Percentiles rank a stretch among this genome's conserved stretches.
Conservation (phyloP, 148 eudicot genomes). For the Gaultheria prostrata region DNA sequence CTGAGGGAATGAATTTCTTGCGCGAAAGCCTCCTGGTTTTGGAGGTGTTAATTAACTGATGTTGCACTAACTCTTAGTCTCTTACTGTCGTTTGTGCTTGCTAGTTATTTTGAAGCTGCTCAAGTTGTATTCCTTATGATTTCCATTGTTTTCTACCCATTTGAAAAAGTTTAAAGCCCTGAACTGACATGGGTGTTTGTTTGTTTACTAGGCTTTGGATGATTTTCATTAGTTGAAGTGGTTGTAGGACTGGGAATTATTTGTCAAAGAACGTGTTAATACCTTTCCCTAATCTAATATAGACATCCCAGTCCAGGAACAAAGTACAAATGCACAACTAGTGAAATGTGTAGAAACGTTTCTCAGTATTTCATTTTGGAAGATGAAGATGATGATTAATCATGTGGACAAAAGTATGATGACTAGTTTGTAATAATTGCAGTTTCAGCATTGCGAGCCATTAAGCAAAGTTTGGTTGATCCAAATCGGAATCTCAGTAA, state of each 20-base stretch:
- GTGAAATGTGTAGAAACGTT: neutral
- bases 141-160: neutral
- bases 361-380: neutral
- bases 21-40: neutral
- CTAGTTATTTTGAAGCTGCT: neutral
- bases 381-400: neutral
- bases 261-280: neutral
- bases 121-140: neutral
- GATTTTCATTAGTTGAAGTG: neutral
- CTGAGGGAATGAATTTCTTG: neutral
- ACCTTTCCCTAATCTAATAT: neutral
- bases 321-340: neutral
- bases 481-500: slow-evolving; percentile 27
- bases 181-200: neutral
- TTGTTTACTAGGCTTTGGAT: no score
- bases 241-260: neutral
- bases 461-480: slow-evolving; percentile 26
- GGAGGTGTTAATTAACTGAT: neutral
- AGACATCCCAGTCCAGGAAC: neutral
- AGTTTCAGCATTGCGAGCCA: slow-evolving; percentile 23
- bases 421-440: neutral
- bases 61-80: neutral
- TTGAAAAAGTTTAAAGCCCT: neutral
- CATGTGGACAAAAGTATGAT: neutral
- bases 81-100: neutral